phyloP scores from a whole-genome alignment of 2,329 filamentous ascomycete species.

The Alternaria angustiovoidea region DNA sequence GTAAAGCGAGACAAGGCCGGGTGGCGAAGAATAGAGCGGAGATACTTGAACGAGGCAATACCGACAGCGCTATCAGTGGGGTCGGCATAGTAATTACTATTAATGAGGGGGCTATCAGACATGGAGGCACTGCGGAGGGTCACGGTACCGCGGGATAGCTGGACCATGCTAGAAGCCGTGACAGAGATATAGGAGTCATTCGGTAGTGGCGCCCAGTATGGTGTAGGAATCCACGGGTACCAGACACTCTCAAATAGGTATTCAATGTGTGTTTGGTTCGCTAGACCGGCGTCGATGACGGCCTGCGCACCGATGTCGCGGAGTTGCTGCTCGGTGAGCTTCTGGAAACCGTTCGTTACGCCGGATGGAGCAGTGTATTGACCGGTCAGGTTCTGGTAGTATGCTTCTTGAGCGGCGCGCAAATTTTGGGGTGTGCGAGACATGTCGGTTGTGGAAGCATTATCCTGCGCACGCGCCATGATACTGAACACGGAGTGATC shows the following conservation, averaged over 20 bases:
- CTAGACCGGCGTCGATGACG: constrained; percentile 25
- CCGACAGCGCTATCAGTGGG: constrained; percentile 44
- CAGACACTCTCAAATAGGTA: constrained; percentile 36
- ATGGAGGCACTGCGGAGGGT: constrained; percentile 42
- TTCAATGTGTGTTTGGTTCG: constrained; percentile 42
- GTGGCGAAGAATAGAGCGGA: constrained; percentile 37
- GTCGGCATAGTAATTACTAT: constrained; percentile 48
- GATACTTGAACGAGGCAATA: constrained; percentile 44
- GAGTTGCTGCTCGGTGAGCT: constrained; percentile 24
- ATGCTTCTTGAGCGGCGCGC: constrained; percentile 35
- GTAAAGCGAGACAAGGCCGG: constrained; percentile 27
- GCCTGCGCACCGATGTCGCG: constrained; percentile 30
- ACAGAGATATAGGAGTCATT: constrained; percentile 48
- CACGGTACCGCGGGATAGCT: constrained; percentile 49
- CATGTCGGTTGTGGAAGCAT: constrained; percentile 35
- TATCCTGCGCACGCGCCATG: constrained; percentile 34
- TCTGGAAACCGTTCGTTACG: constrained; percentile 44
- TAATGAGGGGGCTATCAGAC: constrained; percentile 43
- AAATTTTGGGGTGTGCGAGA: constrained; percentile 32
- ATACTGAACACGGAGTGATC: constrained; percentile 39
- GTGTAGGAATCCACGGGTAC: constrained; percentile 38
- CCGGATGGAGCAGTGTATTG: constrained; percentile 44
- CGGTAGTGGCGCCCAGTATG: constrained; percentile 40
- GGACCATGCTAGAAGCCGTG: constrained; percentile 35
- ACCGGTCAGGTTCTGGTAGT: constrained; percentile 38